These are phyloP conservation scores for Coleophoma cylindrospora DNA, from an alignment of 2,329 filamentous ascomycete genomes.

Conservation along the genomic window DNA sequence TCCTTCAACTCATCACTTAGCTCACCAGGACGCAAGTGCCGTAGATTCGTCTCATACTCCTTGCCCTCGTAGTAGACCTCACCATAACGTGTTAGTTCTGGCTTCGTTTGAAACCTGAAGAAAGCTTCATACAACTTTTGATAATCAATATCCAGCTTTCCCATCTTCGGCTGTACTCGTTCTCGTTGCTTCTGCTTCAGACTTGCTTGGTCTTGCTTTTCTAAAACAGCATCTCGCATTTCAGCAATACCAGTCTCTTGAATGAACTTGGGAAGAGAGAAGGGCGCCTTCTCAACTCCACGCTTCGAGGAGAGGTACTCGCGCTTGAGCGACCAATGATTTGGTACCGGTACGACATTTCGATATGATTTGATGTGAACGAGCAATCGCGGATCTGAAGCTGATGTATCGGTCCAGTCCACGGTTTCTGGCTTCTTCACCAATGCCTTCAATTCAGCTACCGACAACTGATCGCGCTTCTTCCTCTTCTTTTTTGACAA, in stretches of 20 bases:
- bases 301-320: constrained; percentile 97
- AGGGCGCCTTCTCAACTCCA: constrained; percentile 92
- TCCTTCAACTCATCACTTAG: constrained; percentile 86
- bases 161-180: constrained; percentile 91
- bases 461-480: constrained; percentile 83
- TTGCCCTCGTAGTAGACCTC: constrained; percentile 99
- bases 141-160: constrained; percentile 96
- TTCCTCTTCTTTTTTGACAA: constrained; percentile 95
- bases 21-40: constrained; percentile 85
- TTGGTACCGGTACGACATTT: constrained; percentile 91
- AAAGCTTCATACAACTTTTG: constrained; percentile 98
- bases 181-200: constrained; percentile 96
- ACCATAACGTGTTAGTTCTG: constrained; percentile 86
- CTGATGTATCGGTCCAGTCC: constrained; percentile 95
- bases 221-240: constrained; percentile 93
- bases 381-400: constrained; percentile 80
- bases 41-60: constrained; percentile 92
- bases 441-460: constrained; percentile 90
- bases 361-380: constrained; percentile 93
- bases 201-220: constrained; percentile 89
- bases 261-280: constrained; percentile 92
- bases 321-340: constrained; percentile 92
- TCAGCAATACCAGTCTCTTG: constrained; percentile 95
- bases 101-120: constrained; percentile 96
- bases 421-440: constrained; percentile 90